Conservation (phyloP, 2,329 filamentous ascomycete genomes). For the Xylaria sp. region DNA sequence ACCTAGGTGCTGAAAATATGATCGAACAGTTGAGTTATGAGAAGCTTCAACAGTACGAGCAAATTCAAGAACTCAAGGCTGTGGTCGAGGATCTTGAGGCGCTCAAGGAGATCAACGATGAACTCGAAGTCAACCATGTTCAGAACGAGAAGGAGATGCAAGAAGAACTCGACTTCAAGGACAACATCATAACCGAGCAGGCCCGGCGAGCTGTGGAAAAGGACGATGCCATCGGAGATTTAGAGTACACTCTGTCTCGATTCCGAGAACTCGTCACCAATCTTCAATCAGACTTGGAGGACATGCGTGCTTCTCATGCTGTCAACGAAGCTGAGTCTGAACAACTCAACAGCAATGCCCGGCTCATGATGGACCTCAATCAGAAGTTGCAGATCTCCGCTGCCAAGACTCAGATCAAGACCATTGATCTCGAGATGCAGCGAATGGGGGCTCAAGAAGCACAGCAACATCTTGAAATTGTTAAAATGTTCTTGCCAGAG, state of each 20-base stretch:
- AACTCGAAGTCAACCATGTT: conserved; percentile 87
- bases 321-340: conserved; percentile 90
- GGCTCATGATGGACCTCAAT: conserved; percentile 95
- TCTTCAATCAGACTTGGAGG: conserved; percentile 79
- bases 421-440: conserved; percentile 83
- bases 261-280: conserved; percentile 86
- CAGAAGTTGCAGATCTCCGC: conserved; percentile 88
- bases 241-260: conserved; percentile 82
- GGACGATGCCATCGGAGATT: conserved; percentile 74
- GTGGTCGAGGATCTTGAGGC: conserved; percentile 83
- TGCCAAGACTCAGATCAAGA: conserved; percentile 87
- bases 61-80: conserved; percentile 75
- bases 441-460: conserved; percentile 86
- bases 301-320: conserved; percentile 86
- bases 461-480: conserved; percentile 78
- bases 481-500: conserved; percentile 84
- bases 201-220: conserved; percentile 67
- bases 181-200: conserved; percentile 78
- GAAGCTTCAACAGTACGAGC: conserved; percentile 76
- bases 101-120: conserved; percentile 87
- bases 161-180: conserved; percentile 85
- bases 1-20: conserved; percentile 84
- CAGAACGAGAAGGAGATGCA: conserved; percentile 93
- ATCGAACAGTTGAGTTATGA: conserved; percentile 87
- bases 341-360: conserved; percentile 79